These are phyloP conservation scores for Phyllosticta ampelicida DNA, from an alignment of 2,329 filamentous ascomycete genomes.

Conservation along the genomic window DNA sequence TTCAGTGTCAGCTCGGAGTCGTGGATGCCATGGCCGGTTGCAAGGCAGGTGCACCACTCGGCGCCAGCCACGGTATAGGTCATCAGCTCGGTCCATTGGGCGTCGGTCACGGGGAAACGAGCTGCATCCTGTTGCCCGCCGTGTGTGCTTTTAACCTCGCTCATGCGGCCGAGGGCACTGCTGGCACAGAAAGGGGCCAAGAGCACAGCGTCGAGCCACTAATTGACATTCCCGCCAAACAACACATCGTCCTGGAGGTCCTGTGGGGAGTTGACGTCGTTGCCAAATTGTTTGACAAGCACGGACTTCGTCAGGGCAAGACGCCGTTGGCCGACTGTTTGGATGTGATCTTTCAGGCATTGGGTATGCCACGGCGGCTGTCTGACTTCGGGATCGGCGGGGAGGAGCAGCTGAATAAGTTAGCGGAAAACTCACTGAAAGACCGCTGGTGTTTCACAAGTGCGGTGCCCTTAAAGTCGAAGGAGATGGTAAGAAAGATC, in stretches of 20 bases:
- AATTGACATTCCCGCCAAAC: slow-evolving; percentile 21
- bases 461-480: slow-evolving; percentile 37
- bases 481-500: slow-evolving; percentile 42
- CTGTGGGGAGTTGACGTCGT: slow-evolving; percentile 31
- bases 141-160: slow-evolving; percentile 46
- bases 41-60: slow-evolving; percentile 28
- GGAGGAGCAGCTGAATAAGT: slow-evolving; percentile 35
- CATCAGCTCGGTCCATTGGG: slow-evolving; percentile 41
- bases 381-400: slow-evolving; percentile 39
- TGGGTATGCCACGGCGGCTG: slow-evolving; percentile 45
- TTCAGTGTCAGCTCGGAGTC: slow-evolving; percentile 41
- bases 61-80: slow-evolving; percentile 32
- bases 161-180: slow-evolving; percentile 4
- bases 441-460: slow-evolving; percentile 44
- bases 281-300: slow-evolving; percentile 24
- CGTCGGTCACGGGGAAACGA: slow-evolving; percentile 51
- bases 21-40: slow-evolving; percentile 43
- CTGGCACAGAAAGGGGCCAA: neutral
- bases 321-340: slow-evolving; percentile 43
- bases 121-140: slow-evolving; percentile 44
- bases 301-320: slow-evolving; percentile 16
- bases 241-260: slow-evolving; percentile 30
- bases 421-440: slow-evolving; percentile 41
- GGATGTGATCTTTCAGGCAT: slow-evolving; percentile 38
- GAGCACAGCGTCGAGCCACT: slow-evolving; percentile 22